These are phyloP conservation scores for Gastrolobium villosum DNA, from an alignment of 306 rosid genomes.

Conservation along the genomic window DNA sequence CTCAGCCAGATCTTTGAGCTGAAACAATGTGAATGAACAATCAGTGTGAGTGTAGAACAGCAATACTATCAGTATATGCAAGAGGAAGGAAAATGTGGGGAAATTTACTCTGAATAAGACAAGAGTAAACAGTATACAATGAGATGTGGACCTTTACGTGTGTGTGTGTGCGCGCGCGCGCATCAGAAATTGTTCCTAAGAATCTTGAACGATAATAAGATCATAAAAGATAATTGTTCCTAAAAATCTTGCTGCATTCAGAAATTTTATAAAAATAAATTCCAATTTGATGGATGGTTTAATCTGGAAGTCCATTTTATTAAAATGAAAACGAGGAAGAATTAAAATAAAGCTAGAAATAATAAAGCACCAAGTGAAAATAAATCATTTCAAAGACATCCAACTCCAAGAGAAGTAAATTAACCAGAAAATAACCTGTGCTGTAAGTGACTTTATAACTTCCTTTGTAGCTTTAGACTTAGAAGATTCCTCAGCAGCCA, in stretches of 20 bases:
- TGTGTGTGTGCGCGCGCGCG: background rate
- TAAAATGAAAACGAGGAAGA: conserved; percentile 5
- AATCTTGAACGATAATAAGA: background rate
- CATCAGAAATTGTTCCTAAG: no score
- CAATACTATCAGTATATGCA: conserved; percentile 11
- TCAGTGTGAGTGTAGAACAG: conserved; percentile 32
- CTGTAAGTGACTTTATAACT: conserved; percentile 90
- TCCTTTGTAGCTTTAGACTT: conserved; percentile 93
- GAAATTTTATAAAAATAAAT: background rate
- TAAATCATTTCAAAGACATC: conserved; percentile 36
- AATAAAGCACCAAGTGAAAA: conserved; percentile 36
- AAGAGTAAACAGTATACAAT: conserved; percentile 3
- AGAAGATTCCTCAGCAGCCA: conserved; percentile 87
- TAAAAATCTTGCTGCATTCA: background rate
- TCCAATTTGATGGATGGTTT: conserved; percentile 14
- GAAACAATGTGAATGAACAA: conserved; percentile 51
- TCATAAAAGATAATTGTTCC: background rate
- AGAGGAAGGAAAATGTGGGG: background rate
- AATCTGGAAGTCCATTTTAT: conserved; percentile 8
- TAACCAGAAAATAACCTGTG: conserved; percentile 73
- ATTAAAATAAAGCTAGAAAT: background rate
- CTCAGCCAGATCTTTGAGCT: conserved; percentile 97
- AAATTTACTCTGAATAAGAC: background rate
- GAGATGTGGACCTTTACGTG: background rate
- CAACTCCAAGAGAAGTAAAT: conserved; percentile 36